Evolutionary conservation across 1,284 basidiomycete genomes (phyloP).

Genomic region (Dichomitus squalens): DNA sequence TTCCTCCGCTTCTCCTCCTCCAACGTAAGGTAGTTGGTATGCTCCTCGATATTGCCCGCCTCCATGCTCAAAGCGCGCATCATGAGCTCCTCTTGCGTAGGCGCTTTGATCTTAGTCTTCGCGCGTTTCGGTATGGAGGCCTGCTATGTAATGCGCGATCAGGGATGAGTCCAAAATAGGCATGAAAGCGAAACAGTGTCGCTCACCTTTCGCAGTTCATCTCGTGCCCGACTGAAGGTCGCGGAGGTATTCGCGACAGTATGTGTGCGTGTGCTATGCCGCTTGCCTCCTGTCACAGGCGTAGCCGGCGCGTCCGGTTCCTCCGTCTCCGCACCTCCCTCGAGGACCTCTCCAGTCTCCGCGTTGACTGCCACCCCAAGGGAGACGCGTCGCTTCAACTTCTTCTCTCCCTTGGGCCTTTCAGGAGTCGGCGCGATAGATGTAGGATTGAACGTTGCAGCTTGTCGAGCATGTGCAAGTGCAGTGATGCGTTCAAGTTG

Average conservation of each 20-base stretch:
- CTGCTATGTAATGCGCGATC: not conserved
- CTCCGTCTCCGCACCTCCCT: not conserved
- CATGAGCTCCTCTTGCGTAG: conserved; percentile 82
- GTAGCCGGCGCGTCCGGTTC: not conserved
- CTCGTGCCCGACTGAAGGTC: conserved; percentile 59
- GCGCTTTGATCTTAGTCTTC: conserved; percentile 49
- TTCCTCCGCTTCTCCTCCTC: conserved; percentile 83
- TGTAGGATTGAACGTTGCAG: conserved; percentile 64
- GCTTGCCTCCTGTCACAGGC: conserved; percentile 40
- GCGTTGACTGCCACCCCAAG: conserved; percentile 55
- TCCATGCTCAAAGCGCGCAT: conserved; percentile 83
- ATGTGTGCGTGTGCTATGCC: conserved; percentile 65
- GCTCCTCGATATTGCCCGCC: conserved; percentile 80
- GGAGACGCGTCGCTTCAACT: conserved; percentile 54
- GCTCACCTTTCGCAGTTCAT: conserved; percentile 62
- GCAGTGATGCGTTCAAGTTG: conserved; percentile 64
- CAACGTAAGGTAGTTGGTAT: conserved; percentile 73
- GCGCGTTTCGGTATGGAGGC: conserved; percentile 54
- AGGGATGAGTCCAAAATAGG: not conserved
- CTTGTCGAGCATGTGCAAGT: conserved; percentile 63
- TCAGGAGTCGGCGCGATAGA: conserved; percentile 29
- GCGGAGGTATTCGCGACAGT: conserved; percentile 69
- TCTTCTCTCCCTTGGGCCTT: conserved; percentile 34
- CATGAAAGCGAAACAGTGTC: not conserved
- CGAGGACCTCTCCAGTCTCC: conserved; percentile 54